phyloP scores from a whole-genome alignment of 2,329 filamentous ascomycete genomes.

The Myriosclerotinia duriaeana region DNA sequence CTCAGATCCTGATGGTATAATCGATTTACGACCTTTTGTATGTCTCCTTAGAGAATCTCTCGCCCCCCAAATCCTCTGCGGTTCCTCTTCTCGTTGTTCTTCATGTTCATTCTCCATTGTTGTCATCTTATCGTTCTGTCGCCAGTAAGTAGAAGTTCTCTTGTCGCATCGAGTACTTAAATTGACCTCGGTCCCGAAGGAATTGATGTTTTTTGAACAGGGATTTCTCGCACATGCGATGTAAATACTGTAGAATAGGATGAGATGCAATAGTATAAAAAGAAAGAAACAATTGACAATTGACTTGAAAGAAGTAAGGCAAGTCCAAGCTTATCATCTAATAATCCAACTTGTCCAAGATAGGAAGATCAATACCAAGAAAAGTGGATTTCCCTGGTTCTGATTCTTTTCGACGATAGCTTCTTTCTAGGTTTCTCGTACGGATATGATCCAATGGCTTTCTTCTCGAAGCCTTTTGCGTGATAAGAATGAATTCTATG shows the following conservation, averaged over 20 bases:
- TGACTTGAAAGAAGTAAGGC: background rate
- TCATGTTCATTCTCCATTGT: conserved; percentile 13
- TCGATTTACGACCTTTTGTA: conserved; percentile 26
- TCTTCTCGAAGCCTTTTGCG: background rate
- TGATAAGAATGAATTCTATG: background rate
- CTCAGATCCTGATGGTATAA: conserved; percentile 22
- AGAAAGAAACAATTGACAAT: background rate
- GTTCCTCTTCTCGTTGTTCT: conserved; percentile 3
- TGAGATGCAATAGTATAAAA: background rate
- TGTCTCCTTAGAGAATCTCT: conserved; percentile 33
- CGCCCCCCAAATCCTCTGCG: conserved; percentile 32
- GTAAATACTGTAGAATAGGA: background rate
- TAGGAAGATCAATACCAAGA: conserved; percentile 4
- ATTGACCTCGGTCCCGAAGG: background rate
- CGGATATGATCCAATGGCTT: background rate
- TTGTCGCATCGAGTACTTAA: conserved; percentile 5
- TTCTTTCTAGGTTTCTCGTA: background rate
- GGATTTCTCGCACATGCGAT: background rate
- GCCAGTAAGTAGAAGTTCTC: background rate
- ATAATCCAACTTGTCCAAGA: background rate
- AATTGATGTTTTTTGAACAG: background rate
- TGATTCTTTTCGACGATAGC: no score
- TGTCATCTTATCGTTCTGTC: conserved; percentile 16
- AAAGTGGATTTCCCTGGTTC: background rate
- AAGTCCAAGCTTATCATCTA: conserved; percentile 5